phyloP scores from a whole-genome alignment of 306 rosid genomes.

The Gastrolobium villosum region DNA sequence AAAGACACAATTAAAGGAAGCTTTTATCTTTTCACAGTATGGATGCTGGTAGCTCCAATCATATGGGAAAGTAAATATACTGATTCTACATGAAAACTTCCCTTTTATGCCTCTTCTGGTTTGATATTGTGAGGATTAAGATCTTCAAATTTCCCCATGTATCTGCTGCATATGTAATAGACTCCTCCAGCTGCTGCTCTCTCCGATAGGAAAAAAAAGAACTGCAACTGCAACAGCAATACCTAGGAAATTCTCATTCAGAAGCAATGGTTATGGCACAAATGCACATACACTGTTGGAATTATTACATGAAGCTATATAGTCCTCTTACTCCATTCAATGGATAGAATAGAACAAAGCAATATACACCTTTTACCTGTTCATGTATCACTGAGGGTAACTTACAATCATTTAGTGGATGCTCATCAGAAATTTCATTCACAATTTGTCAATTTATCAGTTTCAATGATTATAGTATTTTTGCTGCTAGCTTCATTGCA shows the following conservation, averaged over 20 bases:
- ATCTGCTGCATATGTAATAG: constrained; percentile 33
- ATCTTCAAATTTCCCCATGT: constrained; percentile 32
- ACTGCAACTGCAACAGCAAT: constrained; percentile 31
- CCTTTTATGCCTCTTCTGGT: constrained; percentile 18
- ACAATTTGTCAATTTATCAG: constrained; percentile 23
- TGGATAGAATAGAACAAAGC: constrained; percentile 29
- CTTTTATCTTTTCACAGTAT: constrained; percentile 63
- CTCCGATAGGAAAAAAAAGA: constrained; percentile 41
- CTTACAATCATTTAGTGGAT: constrained; percentile 35
- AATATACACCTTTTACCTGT: constrained; percentile 35
- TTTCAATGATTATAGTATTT: constrained; percentile 9
- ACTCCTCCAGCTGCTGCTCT: constrained; percentile 35
- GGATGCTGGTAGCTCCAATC: constrained; percentile 90
- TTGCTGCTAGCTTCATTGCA: neutral
- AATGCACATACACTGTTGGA: constrained; percentile 32
- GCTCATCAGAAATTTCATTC: constrained; percentile 17
- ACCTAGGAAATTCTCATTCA: constrained; percentile 41
- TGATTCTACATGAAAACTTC: constrained; percentile 54
- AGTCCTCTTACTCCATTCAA: constrained; percentile 25
- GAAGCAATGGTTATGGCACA: constrained; percentile 43
- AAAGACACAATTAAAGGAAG: neutral
- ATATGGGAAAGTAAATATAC: constrained; percentile 70
- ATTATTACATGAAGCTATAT: constrained; percentile 34
- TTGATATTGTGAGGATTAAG: constrained; percentile 38
- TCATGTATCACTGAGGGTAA: constrained; percentile 21